Percentiles rank a stretch among this genome's conserved stretches.
These are phyloP conservation scores for Coprinopsis cinerea DNA, from an alignment of 768 basidiomycete species.

Conservation along the genomic window DNA sequence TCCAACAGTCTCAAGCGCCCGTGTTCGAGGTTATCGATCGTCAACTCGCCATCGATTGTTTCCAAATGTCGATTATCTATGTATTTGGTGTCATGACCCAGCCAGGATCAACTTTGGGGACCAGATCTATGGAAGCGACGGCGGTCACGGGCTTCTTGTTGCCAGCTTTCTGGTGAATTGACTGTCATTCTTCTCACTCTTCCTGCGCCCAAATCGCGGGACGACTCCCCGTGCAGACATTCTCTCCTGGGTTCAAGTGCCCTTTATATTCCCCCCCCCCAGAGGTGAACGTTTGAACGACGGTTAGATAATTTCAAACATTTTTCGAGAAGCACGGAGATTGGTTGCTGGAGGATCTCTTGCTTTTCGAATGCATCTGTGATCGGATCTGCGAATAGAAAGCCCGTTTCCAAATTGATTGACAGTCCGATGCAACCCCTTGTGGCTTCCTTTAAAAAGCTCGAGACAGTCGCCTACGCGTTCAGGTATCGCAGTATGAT, in stretches of 20 bases:
- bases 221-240: slow-evolving; percentile 7
- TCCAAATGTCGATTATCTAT: no score
- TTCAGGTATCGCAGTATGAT: no score
- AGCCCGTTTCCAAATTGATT: slow-evolving; percentile 1
- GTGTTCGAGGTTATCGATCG: no score
- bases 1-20: no score
- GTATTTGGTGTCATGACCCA: no score
- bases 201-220: slow-evolving; percentile 32
- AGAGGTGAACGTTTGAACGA: not conserved
- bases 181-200: slow-evolving; percentile 15
- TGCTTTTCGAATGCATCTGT: not conserved
- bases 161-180: not conserved
- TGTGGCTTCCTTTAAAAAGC: not conserved
- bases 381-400: slow-evolving; percentile 5
- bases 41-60: no score
- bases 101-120: no score
- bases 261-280: not conserved
- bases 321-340: not conserved
- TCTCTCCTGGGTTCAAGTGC: not conserved
- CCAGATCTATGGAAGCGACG: not conserved
- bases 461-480: no score
- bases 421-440: not conserved
- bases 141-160: not conserved
- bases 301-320: not conserved
- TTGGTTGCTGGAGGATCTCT: slow-evolving; percentile 9